phyloP scores from a whole-genome alignment of 2,329 filamentous ascomycete species.

The Neonectria faginata region DNA sequence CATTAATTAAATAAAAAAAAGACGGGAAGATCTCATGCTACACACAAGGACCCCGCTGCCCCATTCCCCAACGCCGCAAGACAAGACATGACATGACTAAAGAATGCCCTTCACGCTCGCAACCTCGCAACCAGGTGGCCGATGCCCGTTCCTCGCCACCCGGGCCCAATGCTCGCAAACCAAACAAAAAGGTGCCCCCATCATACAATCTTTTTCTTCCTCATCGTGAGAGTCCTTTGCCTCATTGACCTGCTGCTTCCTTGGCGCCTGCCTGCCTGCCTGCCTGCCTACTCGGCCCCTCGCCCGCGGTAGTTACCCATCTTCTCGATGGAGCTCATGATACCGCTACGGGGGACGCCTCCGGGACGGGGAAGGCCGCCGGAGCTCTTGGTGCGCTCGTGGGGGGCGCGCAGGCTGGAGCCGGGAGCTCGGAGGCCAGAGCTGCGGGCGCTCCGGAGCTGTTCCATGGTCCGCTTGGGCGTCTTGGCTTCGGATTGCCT shows the following conservation, averaged over 20 bases:
- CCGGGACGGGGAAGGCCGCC: conserved; percentile 63
- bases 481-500: conserved; percentile 49
- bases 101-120: conserved; percentile 31
- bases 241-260: conserved; percentile 23
- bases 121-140: conserved; percentile 29
- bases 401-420: conserved; percentile 56
- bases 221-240: conserved; percentile 41
- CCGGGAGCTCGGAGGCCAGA: conserved; percentile 73
- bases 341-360: conserved; percentile 69
- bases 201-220: conserved; percentile 43
- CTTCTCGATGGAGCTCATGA: conserved; percentile 88
- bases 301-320: conserved; percentile 77
- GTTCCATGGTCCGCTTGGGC: conserved; percentile 47
- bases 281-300: conserved; percentile 43
- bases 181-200: conserved; percentile 24
- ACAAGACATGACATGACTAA: conserved; percentile 23
- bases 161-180: conserved; percentile 37
- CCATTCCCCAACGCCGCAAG: conserved; percentile 24
- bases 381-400: conserved; percentile 60
- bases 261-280: not conserved
- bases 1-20: conserved; percentile 20
- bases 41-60: conserved; percentile 8
- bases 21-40: conserved; percentile 13
- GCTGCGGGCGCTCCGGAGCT: conserved; percentile 60
- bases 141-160: conserved; percentile 16